Base-by-base conservation (phyloP, 257 asterid genomes). In the Phtheirospermum japonicum region DNA sequence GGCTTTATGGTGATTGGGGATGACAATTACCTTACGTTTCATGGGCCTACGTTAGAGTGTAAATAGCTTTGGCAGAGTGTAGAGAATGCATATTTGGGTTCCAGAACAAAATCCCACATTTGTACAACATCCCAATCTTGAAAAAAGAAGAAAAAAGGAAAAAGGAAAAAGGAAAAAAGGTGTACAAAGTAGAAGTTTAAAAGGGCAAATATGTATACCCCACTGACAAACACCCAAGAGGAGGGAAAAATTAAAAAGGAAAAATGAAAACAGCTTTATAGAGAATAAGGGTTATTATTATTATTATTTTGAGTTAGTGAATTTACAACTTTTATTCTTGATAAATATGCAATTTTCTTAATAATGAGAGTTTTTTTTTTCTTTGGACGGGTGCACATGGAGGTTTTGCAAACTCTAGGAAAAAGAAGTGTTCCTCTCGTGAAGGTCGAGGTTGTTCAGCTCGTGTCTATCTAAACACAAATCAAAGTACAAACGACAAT, bases 41-140 rank as follows among this genome's bases (percentile, higher is more conserved):
- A 71, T 71, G n/a, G 83, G 59, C 80, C 84, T 68, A 73, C 80
- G 68, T 63, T 31, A 60, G 68, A 82, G 76, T 67, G 76, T 8
- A 68, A 66, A 75, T 72, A 66, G 65, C 68, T 69, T 83, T 73
- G 75, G 66, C 87, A 83, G 87, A 80, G 76, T 36, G 58, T 61
- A 59, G 73, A 48, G 73, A 55, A 51, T 72, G 71, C 57, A 72
- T 67, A 69, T 78, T 78, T 76, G 80, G 82, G 63, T 81, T 80
- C n/a, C 82, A 80, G 83, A 76, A 81, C 80, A 79, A 79, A 59
- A 76, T 72, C 77, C n/a, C 70, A 82, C 71, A 69, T 57, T 20
- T 17, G 74, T 65, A 65, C 73, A 67, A 66, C 70, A 68, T 67
- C 61, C 70, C n/a, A n/a, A n/a, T 54, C 55, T 13, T 68, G 64